Percentiles rank a stretch among this genome's conserved stretches.
These are phyloP conservation scores for Orbilia ellipsospora DNA, from an alignment of 2,329 filamentous ascomycete genomes.

Conservation along the genomic window DNA sequence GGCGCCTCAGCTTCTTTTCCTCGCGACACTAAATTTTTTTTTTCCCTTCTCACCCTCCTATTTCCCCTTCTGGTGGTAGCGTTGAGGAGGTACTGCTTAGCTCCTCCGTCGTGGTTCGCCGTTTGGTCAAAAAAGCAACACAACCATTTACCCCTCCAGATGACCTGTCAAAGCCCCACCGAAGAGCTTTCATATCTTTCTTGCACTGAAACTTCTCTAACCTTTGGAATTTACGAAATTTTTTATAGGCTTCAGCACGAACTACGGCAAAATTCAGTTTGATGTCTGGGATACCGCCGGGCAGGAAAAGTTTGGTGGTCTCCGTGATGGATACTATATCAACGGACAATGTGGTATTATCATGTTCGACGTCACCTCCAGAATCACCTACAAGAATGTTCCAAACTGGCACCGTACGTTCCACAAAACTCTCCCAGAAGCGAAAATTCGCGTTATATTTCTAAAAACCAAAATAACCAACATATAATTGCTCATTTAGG, in stretches of 20 bases:
- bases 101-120: neutral
- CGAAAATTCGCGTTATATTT: neutral
- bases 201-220: conserved; percentile 21
- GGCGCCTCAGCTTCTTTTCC: conserved; percentile 18
- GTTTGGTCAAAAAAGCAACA: conserved; percentile 33
- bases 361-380: conserved; percentile 99
- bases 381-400: conserved; percentile 99
- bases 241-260: conserved; percentile 66
- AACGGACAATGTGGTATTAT: conserved; percentile 99
- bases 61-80: conserved; percentile 5
- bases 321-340: conserved; percentile 99
- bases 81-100: conserved; percentile 30
- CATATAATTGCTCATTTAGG: conserved; percentile 67
- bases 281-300: conserved; percentile 99
- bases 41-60: conserved; percentile 3
- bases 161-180: conserved; percentile 58
- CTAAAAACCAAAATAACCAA: conserved; percentile 9
- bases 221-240: conserved; percentile 18
- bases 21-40: conserved; percentile 31
- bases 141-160: conserved; percentile 62
- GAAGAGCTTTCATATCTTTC: conserved; percentile 14
- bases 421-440: conserved; percentile 49
- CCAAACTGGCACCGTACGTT: conserved; percentile 99
- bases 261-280: conserved; percentile 96
- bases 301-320: conserved; percentile 99